Evolutionary conservation across 805 yeast species (phyloP), one percentile per base, ranked within the genome.

Genomic region (Wickerhamiella vanderwaltii): DNA sequence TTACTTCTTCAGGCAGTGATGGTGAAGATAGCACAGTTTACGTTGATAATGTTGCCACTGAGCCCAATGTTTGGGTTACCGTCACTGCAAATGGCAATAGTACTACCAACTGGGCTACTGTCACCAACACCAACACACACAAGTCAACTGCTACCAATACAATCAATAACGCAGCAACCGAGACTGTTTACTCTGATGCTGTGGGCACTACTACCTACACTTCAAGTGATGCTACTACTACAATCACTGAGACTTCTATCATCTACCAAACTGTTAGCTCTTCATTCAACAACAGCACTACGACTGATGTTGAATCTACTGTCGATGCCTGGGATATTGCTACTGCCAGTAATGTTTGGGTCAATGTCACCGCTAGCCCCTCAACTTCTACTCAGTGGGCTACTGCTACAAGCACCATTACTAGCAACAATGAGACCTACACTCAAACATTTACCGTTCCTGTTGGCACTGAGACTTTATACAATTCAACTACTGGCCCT

Each of bases 191-290:
- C 24, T 33, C 36, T n/a, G 36, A 33, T 15, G 19, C 19, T 33
- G 26, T 9, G 18, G 26, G 18, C 26, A 11, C 28, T 22, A 20
- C 36, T 12, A 20, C 36, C 25, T 19, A 9, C 15, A 13, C 28
- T 15, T 37, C 40, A 19, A 37, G 28, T 5, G 41, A 38, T 23
- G 30, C 35, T 9, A 39, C 43, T 11, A 39, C 43, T 13, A 39
- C 43, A 15, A n/a, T 32, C 17, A 7, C 11, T 5, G 13, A 23
- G 9, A 39, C 43, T 17, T 38, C 41, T 3, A 29, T 26, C 20
- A 30, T 38, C 15, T 38, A 16, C 38, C 15, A 48, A 19, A 51
- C 54, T 1, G 45, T 48, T 9, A 39, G 43, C 24, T 36, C 38
- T 11, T 7, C 7, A 7, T n/a, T n/a, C n/a, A 19, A 22, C n/a